Conservation (phyloP, 495 filamentous ascomycete genomes). For the Chaetomidium leptoderma region DNA sequence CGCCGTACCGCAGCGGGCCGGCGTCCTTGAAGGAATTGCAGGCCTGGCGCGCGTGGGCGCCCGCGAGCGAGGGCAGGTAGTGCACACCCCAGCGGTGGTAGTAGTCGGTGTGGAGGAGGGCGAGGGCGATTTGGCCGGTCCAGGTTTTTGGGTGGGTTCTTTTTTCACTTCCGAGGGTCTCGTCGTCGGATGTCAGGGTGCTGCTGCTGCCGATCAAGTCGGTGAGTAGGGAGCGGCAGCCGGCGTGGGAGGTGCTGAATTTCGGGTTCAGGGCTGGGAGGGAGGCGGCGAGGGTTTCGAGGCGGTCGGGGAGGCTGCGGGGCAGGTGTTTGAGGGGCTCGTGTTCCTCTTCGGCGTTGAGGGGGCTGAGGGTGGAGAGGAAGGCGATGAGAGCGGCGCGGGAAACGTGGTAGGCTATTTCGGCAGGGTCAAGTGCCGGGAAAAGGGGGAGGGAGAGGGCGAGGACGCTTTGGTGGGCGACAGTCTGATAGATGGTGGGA, state of each 20-base stretch:
- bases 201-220: slow-evolving; percentile 32
- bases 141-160: slow-evolving; percentile 8
- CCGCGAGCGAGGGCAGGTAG: slow-evolving; percentile 42
- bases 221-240: slow-evolving; percentile 18
- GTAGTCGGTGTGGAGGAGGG: slow-evolving; percentile 26
- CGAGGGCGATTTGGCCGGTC: slow-evolving; percentile 38
- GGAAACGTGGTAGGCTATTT: slow-evolving; percentile 42
- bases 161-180: too few species aligned
- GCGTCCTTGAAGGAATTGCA: slow-evolving; percentile 48
- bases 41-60: slow-evolving; percentile 41
- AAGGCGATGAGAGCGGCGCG: slow-evolving; percentile 40
- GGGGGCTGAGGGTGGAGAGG: slow-evolving; percentile 33
- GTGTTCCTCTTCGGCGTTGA: slow-evolving; percentile 29
- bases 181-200: not conserved
- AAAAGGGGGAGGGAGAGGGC: slow-evolving; percentile 14
- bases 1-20: slow-evolving; percentile 42
- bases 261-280: slow-evolving; percentile 28
- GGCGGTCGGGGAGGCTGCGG: not conserved
- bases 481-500: not conserved
- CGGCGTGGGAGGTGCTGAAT: slow-evolving; percentile 4
- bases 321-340: slow-evolving; percentile 14
- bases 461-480: slow-evolving; percentile 8
- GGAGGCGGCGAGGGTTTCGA: slow-evolving; percentile 22
- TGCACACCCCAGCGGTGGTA: slow-evolving; percentile 42
- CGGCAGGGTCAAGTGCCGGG: slow-evolving; percentile 18